Evolutionary conservation across 1,139 yeast species (phyloP).

Genomic region (Kodamaea derodonti): DNA sequence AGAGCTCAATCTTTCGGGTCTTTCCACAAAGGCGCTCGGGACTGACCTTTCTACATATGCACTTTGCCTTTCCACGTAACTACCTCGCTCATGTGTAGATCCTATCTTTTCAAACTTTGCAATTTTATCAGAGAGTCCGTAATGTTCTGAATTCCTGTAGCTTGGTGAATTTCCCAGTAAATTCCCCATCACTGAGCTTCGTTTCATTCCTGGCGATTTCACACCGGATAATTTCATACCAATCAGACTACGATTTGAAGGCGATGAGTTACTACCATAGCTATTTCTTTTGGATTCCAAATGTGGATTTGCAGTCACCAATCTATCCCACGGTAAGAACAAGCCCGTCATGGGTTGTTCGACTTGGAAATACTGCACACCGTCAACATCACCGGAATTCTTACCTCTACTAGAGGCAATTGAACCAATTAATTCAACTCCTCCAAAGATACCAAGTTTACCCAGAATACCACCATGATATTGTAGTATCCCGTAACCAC

Average conservation of each 20-base stretch:
- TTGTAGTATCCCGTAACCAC: slow-evolving; percentile 57
- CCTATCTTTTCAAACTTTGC: not conserved
- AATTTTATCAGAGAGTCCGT: not conserved
- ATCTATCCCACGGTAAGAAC: slow-evolving; percentile 66
- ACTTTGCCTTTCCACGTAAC: not conserved
- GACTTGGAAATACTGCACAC: slow-evolving; percentile 47
- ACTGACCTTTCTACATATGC: not conserved
- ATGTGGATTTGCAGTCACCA: slow-evolving; percentile 40
- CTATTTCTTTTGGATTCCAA: slow-evolving; percentile 2
- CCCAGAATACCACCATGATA: slow-evolving; percentile 74
- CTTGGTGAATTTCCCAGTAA: slow-evolving; percentile 3
- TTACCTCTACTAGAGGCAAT: slow-evolving; percentile 46
- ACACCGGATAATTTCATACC: slow-evolving; percentile 10
- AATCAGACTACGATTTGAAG: slow-evolving; percentile 9
- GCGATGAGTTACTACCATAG: not conserved
- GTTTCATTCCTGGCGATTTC: slow-evolving; percentile 7
- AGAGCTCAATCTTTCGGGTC: too few relatives aligned
- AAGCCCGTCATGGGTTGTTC: slow-evolving; percentile 64
- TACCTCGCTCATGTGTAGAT: not conserved
- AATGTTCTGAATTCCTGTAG: not conserved
- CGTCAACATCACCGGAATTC: slow-evolving; percentile 44
- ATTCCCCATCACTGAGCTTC: slow-evolving; percentile 3
- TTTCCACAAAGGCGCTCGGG: too few relatives aligned
- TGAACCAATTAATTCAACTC: slow-evolving; percentile 73
- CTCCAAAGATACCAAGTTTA: slow-evolving; percentile 78